phyloP scores from a whole-genome alignment of 179 eudicot genomes.

The Corrigiola litoralis region DNA sequence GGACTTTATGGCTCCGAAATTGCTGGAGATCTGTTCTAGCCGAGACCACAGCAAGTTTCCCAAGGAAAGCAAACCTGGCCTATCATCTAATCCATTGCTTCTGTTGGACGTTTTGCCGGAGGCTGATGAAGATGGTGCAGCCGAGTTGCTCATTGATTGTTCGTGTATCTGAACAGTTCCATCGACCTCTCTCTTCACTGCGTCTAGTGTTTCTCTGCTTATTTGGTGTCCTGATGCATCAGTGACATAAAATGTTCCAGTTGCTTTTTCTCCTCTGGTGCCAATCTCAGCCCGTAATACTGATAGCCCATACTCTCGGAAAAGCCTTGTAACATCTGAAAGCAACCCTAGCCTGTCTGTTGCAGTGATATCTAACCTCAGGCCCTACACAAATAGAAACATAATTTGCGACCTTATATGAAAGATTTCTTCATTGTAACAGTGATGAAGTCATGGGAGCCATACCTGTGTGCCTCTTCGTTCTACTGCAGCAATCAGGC shows the following conservation, averaged over 20 bases:
- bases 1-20: slow-evolving; percentile 15
- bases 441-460: neutral
- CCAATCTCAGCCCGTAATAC: slow-evolving; percentile 66
- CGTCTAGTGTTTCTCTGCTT: slow-evolving; percentile 20
- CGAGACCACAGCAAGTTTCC: slow-evolving; percentile 34
- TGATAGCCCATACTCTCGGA: slow-evolving; percentile 67
- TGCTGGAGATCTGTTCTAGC: slow-evolving; percentile 24
- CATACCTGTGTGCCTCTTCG: slow-evolving; percentile 72
- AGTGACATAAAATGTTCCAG: slow-evolving; percentile 56
- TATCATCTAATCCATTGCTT: slow-evolving; percentile 11
- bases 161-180: slow-evolving; percentile 19
- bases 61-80: slow-evolving; percentile 13
- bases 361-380: slow-evolving; percentile 60
- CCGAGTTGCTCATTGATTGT: neutral
- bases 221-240: slow-evolving; percentile 25
- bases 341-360: slow-evolving; percentile 56
- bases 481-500: slow-evolving; percentile 74
- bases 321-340: slow-evolving; percentile 65
- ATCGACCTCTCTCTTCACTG: slow-evolving; percentile 19
- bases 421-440: neutral
- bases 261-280: slow-evolving; percentile 45
- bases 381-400: slow-evolving; percentile 36
- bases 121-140: neutral
- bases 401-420: neutral
- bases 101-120: neutral